phyloP scores from a whole-genome alignment of 2,329 filamentous ascomycete genomes.

The Alternaria triticina region DNA sequence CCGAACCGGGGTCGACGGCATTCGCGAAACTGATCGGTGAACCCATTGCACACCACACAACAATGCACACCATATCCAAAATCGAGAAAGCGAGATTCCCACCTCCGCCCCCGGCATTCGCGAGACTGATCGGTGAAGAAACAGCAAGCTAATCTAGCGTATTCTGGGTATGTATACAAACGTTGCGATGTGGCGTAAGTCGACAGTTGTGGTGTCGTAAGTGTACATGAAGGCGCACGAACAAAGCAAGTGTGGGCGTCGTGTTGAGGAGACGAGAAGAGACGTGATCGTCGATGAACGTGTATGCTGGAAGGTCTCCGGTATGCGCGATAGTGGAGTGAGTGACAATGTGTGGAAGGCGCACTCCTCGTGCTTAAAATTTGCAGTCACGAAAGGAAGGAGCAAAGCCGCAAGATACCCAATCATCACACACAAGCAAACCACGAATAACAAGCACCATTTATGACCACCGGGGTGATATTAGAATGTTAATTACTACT shows the following conservation, averaged over 20 bases:
- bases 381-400: background rate
- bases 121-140: background rate
- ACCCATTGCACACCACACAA: too few species aligned
- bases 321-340: background rate
- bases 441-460: background rate
- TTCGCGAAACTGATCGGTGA: too few species aligned
- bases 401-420: background rate
- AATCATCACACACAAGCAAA: background rate
- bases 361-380: fast-evolving
- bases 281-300: background rate
- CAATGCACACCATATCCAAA: too few species aligned
- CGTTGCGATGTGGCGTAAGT: background rate
- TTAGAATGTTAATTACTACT: constrained; percentile 51
- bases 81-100: too few species aligned
- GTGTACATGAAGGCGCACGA: background rate
- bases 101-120: background rate
- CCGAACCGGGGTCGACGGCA: background rate
- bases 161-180: background rate
- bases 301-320: background rate
- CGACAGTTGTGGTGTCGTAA: background rate
- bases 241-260: background rate
- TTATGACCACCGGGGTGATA: constrained; percentile 39
- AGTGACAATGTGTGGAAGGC: background rate
- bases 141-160: background rate
- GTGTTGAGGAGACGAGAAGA: background rate